Evolutionary conservation across 208 protist genomes (phyloP), one percentile per base, ranked within the genome.

Genomic region (Leptomonas seymouri): DNA sequence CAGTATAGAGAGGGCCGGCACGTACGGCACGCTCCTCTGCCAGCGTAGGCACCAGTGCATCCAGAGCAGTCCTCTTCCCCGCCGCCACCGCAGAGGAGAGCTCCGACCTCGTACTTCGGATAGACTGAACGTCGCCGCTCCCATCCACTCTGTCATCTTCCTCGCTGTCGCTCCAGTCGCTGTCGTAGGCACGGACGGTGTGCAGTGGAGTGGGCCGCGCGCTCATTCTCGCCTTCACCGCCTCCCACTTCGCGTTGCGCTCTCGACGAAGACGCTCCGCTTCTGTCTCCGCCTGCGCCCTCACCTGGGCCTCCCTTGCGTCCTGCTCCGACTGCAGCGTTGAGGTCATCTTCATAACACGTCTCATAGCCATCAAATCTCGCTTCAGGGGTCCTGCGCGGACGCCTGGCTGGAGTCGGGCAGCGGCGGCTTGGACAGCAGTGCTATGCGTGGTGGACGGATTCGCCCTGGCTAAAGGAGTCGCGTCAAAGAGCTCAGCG

Each of bases 181-280:
- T 70, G 45, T 77, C 74, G 41, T 67, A 57, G 28, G 74, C 51
- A 9, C 67, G 66, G 11, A 70, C 67, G 16, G 59, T 67, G 39
- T 39, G 60, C 21, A 70, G 39, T 27, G 75, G 39, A 0, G 61
- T 57, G 2, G 62, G 55, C 28, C 69, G 49, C 14, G 31, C 27
- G 31, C 66, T 73, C 80, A 85, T 78, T 55, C 80, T 66, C 7
- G 56, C 69, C 65, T 80, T 78, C 27, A 85, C 62, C 2, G 67
- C 76, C 31, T 59, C 66, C 80, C 80, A 85, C 23, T 67, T 55
- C n/a, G 50, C 54, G 21, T 78, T 67, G 34, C 80, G 76, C 20
- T 75, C 31, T 21, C 27, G 27, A 20, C 59, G 74, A 54, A 71
- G 25, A 14, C 76, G 65, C 34, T 70, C 60, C 31, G 67, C 74